Evolutionary conservation across 1,284 basidiomycete genomes (phyloP).

Genomic region (Moesziomyces aphidis): DNA sequence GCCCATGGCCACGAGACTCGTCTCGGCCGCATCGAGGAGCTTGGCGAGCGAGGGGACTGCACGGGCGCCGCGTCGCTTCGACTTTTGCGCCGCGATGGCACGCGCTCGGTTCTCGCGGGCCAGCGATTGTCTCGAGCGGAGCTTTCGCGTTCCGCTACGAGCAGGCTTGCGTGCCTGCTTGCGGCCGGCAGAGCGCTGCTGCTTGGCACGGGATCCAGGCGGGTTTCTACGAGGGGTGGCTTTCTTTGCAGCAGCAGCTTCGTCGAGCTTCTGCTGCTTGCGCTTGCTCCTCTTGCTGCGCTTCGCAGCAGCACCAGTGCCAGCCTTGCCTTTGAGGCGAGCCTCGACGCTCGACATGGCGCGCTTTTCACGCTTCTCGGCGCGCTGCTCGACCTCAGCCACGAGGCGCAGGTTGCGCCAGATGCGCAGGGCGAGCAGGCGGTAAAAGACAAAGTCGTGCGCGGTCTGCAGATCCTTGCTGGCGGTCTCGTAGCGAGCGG

Average conservation of each 20-base stretch:
- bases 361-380: conserved; percentile 58
- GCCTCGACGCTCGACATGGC: conserved; percentile 44
- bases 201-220: conserved; percentile 47
- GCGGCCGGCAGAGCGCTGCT: conserved; percentile 17
- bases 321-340: conserved; percentile 35
- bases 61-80: conserved; percentile 54
- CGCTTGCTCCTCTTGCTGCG: conserved; percentile 30
- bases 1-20: conserved; percentile 56
- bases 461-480: conserved; percentile 62
- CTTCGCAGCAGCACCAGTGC: conserved; percentile 11
- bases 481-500: conserved; percentile 61
- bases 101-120: conserved; percentile 43
- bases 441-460: conserved; percentile 65
- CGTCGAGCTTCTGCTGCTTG: conserved; percentile 33
- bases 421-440: conserved; percentile 59
- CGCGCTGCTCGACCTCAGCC: conserved; percentile 57
- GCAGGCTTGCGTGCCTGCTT: conserved; percentile 37
- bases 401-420: conserved; percentile 59
- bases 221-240: conserved; percentile 32
- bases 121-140: conserved; percentile 32
- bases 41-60: conserved; percentile 63
- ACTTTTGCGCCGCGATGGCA: conserved; percentile 38
- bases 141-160: conserved; percentile 53
- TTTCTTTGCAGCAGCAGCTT: conserved; percentile 25
- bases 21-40: conserved; percentile 61